A percentile compares a stretch with the other conserved stretches of the same genome.
These are phyloP conservation scores for Diospyros kaki DNA, from an alignment of 148 eudicot genomes.

Conservation along the genomic window DNA sequence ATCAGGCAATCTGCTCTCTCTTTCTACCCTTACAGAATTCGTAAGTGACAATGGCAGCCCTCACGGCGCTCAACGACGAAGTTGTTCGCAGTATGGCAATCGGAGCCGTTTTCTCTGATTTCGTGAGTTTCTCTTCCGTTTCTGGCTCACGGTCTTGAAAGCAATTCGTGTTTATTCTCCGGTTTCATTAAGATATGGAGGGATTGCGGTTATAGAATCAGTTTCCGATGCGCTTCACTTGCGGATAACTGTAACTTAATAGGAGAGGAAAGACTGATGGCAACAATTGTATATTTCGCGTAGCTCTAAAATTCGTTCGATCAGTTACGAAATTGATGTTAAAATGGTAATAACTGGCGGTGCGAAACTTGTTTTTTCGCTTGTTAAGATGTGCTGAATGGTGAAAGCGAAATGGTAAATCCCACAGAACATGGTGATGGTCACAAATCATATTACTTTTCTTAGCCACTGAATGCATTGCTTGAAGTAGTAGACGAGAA, in stretches of 20 bases:
- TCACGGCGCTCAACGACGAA: conserved; percentile 65
- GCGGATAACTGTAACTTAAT: not conserved
- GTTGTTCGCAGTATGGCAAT: conserved; percentile 67
- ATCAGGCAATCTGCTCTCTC: not conserved
- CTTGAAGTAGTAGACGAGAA: too few relatives aligned
- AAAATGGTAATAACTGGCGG: too few relatives aligned
- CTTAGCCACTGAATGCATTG: too few relatives aligned
- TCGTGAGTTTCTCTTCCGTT: conserved; percentile 33
- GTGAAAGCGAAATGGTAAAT: too few relatives aligned
- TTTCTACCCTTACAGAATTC: not conserved
- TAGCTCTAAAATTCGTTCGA: not conserved
- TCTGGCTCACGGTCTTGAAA: not conserved
- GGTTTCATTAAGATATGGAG: too few relatives aligned
- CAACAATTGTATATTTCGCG: not conserved
- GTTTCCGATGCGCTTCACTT: too few relatives aligned
- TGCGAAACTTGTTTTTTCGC: too few relatives aligned
- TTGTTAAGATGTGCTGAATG: too few relatives aligned
- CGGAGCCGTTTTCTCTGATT: conserved; percentile 81
- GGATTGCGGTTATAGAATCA: too few relatives aligned
- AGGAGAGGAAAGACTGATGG: not conserved
- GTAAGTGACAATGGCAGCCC: conserved; percentile 29
- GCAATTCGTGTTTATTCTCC: not conserved
- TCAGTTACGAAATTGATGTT: too few relatives aligned
- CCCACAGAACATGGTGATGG: too few relatives aligned
- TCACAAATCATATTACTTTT: too few relatives aligned